Evolutionary conservation across 1,139 yeast species (phyloP).

Genomic region (Yamadazyma dushanensis): DNA sequence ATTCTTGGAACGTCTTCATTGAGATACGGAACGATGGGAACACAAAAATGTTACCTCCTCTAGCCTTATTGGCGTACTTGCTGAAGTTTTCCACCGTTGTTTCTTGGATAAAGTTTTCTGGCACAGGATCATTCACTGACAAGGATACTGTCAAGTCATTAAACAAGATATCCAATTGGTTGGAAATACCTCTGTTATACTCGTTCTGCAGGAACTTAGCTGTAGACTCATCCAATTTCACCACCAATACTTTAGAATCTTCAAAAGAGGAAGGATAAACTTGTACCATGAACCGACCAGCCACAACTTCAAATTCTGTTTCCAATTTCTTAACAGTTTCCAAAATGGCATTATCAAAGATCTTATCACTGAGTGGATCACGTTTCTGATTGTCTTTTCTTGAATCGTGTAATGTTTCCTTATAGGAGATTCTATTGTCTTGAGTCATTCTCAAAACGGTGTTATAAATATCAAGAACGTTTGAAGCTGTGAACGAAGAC

Average conservation of each 20-base stretch:
- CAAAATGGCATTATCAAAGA: conserved; percentile 30
- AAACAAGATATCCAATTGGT: conserved; percentile 52
- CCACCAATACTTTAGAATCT: conserved; percentile 71
- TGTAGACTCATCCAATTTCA: conserved; percentile 57
- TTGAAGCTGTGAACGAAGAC: conserved; percentile 85
- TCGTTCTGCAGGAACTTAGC: conserved; percentile 64
- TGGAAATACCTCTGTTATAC: conserved; percentile 47
- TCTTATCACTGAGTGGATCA: conserved; percentile 15
- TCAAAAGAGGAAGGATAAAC: conserved; percentile 76
- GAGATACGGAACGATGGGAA: conserved; percentile 74
- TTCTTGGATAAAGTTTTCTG: conserved; percentile 43
- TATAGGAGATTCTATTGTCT: conserved; percentile 71
- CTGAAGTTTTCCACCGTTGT: conserved; percentile 58
- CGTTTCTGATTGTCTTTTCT: conserved; percentile 12
- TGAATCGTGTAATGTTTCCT: conserved; percentile 67
- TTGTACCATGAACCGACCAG: conserved; percentile 58
- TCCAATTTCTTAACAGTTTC: conserved; percentile 44
- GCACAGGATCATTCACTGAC: conserved; percentile 50
- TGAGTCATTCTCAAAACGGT: conserved; percentile 70
- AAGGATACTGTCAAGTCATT: conserved; percentile 66
- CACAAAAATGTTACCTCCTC: conserved; percentile 77
- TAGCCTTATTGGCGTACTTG: conserved; percentile 54
- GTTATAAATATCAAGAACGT: conserved; percentile 72
- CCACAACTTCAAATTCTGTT: conserved; percentile 62
- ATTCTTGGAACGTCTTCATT: conserved; percentile 73